A percentile compares a stretch with the other conserved stretches of the same genome.
phyloP scores from a whole-genome alignment of 768 basidiomycete genomes.

The Wakefieldia striispora region DNA sequence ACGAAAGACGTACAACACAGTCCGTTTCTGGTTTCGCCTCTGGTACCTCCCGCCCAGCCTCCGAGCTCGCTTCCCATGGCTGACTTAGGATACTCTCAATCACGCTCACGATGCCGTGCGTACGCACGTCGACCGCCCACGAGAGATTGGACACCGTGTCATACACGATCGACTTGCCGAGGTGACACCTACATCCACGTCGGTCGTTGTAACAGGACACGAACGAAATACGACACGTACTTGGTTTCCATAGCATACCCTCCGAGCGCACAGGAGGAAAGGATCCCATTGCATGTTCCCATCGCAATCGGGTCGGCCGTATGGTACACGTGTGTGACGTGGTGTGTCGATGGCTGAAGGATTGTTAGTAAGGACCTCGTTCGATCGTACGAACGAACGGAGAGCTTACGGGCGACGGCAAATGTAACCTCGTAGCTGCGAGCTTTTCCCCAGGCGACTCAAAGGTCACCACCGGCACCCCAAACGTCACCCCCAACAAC shows the following conservation, averaged over 20 bases:
- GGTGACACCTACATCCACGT: slow-evolving; percentile 61
- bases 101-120: slow-evolving; percentile 74
- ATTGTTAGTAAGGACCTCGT: background rate
- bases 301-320: slow-evolving; percentile 94
- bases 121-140: slow-evolving; percentile 83
- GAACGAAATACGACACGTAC: slow-evolving; percentile 33
- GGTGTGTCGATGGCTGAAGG: slow-evolving; percentile 63
- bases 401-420: slow-evolving; percentile 73
- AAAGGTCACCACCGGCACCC: slow-evolving; percentile 81
- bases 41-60: slow-evolving; percentile 63
- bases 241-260: slow-evolving; percentile 89
- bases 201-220: background rate
- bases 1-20: slow-evolving; percentile 57
- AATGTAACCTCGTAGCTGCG: slow-evolving; percentile 75
- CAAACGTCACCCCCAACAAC: slow-evolving; percentile 86
- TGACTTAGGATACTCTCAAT: slow-evolving; percentile 70
- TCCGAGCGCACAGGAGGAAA: slow-evolving; percentile 78
- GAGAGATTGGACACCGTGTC: slow-evolving; percentile 86
- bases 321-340: slow-evolving; percentile 89
- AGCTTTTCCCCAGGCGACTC: slow-evolving; percentile 87
- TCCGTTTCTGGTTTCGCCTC: slow-evolving; percentile 52
- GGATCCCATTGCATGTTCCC: slow-evolving; percentile 79
- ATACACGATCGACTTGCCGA: slow-evolving; percentile 83
- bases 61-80: slow-evolving; percentile 69
- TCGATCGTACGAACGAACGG: background rate